Conservation (phyloP, 1,284 basidiomycete species). For the Cryptococcus sp. region DNA sequence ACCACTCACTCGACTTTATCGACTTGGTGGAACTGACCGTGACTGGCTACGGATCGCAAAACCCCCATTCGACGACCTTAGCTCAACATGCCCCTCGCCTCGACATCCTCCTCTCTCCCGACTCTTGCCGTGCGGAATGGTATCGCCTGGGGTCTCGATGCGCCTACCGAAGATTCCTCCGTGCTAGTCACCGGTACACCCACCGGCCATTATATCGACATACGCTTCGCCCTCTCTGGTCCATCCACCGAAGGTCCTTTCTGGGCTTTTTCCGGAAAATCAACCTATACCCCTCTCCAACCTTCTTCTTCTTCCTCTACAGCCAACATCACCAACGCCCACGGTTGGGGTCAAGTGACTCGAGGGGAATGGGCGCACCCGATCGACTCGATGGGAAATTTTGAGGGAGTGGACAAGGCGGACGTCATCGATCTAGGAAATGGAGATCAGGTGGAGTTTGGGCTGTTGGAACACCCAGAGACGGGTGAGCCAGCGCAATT, state of each 20-base stretch:
- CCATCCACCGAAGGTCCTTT: conserved; percentile 7
- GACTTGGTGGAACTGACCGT: too few relatives aligned
- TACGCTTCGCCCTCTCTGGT: conserved; percentile 9
- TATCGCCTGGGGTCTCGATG: conserved; percentile 11
- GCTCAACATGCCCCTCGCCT: conserved; percentile 5
- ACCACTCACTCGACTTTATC: too few relatives aligned
- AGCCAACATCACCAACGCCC: too few relatives aligned
- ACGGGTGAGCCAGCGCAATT: conserved; percentile 7
- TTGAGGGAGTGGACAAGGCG: conserved; percentile 5
- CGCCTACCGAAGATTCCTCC: conserved; percentile 9
- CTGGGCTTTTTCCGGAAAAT: conserved; percentile 11
- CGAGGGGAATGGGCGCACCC: conserved; percentile 11
- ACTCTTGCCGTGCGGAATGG: conserved; percentile 5
- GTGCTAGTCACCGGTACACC: conserved; percentile 8
- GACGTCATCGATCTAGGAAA: conserved; percentile 8
- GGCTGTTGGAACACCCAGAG: conserved; percentile 10
- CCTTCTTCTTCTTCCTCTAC: too few relatives aligned
- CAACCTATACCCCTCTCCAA: conserved; percentile 1
- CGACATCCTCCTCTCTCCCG: neutral
- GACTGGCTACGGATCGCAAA: too few relatives aligned
- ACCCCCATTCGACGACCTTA: too few relatives aligned
- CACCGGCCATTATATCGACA: conserved; percentile 8
- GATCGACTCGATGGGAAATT: conserved; percentile 10
- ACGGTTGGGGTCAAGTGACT: conserved; percentile 2
- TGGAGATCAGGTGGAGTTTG: conserved; percentile 12